Evolutionary conservation across 441 rosid species (phyloP), one percentile per base, ranked within the genome.

Genomic region (Sinapis alba): DNA sequence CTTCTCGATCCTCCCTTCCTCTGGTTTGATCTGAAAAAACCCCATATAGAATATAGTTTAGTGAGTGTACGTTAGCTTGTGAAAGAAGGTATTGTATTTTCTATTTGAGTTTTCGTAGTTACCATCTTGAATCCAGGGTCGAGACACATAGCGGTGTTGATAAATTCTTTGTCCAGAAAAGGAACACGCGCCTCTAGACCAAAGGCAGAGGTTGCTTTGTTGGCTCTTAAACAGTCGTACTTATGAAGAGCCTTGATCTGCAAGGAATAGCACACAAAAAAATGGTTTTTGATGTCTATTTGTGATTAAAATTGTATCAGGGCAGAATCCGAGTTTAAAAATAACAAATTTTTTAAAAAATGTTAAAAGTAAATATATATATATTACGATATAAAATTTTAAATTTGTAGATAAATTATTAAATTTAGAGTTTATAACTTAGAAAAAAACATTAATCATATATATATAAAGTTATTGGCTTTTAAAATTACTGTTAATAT

Each of bases 131-230:
- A 85, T 71, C 86, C 85, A 34, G 98, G 97, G 75, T 90, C 95
- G 0, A 94, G 85, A 51, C 88, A 79, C 97, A 94, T 94, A 9
- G 97, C 97, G 11, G 79, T 85, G 32, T 83, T 71, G 74, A 94
- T 85, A 66, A 92, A 94, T 11, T 90, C 90, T 78, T 94, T 94
- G 77, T 94, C 98, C 7, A 92, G 81, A 75, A 94, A 94, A 45
- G 97, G 98, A 24, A 94, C 91, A 70, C 95, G 89, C 19, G 88
- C 93, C 83, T 94, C 98, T 64, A 94, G 57, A 13, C 98, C 98
- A 95, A 95, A 92, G 0, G 95, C 98, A 16, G 97, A 94, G 11
- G 98, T 90, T 47, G 98, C 11, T 82, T 94, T 94, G 86, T 92
- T 90, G 41, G 98, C 97, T 82, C 98, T 87, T 84, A 86, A 65